Conservation (phyloP, 1,284 basidiomycete species). For the Sporisorium iseilematis-ciliati region DNA sequence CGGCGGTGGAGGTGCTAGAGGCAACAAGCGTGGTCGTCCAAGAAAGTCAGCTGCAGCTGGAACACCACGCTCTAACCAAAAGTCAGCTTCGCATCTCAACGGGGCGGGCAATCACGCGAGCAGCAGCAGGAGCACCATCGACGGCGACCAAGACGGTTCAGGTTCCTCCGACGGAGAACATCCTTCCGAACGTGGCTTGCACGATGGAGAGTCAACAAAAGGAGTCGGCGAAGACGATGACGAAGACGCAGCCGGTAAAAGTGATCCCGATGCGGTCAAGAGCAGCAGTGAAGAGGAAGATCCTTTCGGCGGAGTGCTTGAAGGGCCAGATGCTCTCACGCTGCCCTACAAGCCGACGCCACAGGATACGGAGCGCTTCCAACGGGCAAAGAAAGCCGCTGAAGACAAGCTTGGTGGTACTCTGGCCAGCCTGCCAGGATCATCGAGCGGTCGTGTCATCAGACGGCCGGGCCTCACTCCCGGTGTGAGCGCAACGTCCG, state of each 20-base stretch:
- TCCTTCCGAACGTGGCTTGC: constrained; percentile 17
- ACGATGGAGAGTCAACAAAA: constrained; percentile 24
- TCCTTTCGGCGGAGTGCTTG: constrained; percentile 85
- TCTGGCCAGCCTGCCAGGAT: constrained; percentile 43
- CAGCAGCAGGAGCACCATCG: constrained; percentile 21
- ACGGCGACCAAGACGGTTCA: constrained; percentile 27
- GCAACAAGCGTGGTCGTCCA: constrained; percentile 28
- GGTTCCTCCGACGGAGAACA: constrained; percentile 34
- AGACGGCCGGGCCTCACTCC: constrained; percentile 11
- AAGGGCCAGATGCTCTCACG: constrained; percentile 80
- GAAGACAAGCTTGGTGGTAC: constrained; percentile 74
- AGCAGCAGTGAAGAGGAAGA: constrained; percentile 60
- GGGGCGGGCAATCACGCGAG: constrained; percentile 14
- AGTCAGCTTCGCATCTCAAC: constrained; percentile 11
- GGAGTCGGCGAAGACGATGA: constrained; percentile 37
- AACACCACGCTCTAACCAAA: constrained; percentile 12
- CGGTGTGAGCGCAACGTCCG: constrained; percentile 3
- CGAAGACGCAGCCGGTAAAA: constrained; percentile 12
- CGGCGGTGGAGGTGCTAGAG: constrained; percentile 16
- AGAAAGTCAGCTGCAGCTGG: constrained; percentile 28
- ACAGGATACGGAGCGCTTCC: constrained; percentile 82
- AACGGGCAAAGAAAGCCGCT: constrained; percentile 78
- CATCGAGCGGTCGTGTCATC: constrained; percentile 30
- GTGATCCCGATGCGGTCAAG: constrained; percentile 32
- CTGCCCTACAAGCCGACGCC: constrained; percentile 77